phyloP scores from a whole-genome alignment of 2,329 filamentous ascomycete species.

The Ophiostoma sp. region DNA sequence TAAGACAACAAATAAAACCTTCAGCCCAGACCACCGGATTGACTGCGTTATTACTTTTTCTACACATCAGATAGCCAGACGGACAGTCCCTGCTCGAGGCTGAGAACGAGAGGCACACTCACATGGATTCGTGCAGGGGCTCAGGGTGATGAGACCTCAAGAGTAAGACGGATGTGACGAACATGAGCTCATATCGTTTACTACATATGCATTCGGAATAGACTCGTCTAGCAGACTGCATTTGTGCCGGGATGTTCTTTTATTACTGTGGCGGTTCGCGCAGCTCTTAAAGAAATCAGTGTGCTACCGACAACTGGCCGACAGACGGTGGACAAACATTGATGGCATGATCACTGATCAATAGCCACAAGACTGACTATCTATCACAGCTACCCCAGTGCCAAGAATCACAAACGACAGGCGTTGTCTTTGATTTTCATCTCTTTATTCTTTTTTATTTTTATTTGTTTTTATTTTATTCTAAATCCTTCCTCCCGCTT shows the following conservation, averaged over 20 bases:
- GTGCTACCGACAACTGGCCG: neutral
- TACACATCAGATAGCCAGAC: neutral
- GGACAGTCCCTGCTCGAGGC: no score
- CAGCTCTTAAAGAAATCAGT: neutral
- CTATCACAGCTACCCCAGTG: conserved; percentile 3
- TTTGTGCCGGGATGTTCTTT: neutral
- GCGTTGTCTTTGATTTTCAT: neutral
- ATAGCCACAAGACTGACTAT: conserved; percentile 10
- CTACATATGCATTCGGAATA: neutral
- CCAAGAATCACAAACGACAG: conserved; percentile 2
- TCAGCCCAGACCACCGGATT: neutral
- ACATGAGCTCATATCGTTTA: neutral
- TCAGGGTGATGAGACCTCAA: neutral
- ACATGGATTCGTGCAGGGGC: neutral
- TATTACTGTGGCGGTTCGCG: neutral
- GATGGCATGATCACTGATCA: no score
- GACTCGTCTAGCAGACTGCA: neutral
- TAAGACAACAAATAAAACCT: neutral
- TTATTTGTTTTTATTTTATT: neutral
- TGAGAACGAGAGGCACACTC: neutral
- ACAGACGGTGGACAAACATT: neutral
- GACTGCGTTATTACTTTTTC: neutral
- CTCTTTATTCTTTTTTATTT: neutral
- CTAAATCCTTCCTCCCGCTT: neutral
- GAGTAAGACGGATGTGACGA: neutral